Conservation (phyloP, 83 land plant species). For the Diphasiastrum complanatum region DNA sequence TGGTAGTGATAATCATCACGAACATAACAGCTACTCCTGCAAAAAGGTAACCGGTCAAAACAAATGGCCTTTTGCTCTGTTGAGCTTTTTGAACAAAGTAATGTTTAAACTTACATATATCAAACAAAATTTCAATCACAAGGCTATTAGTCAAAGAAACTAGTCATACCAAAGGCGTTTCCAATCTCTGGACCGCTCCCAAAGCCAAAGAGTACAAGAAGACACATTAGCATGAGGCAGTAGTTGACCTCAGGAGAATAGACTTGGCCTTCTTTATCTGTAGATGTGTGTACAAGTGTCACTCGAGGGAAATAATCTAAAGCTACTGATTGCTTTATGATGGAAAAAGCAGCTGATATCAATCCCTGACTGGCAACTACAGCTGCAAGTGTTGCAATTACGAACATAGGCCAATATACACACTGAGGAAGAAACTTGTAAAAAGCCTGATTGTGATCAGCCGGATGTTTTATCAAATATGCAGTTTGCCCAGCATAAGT, state of each 20-base stretch:
- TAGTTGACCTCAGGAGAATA: conserved; percentile 73
- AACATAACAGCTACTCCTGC: conserved; percentile 54
- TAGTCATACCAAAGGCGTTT: conserved; percentile 62
- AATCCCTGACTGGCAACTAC: conserved; percentile 72
- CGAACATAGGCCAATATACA: conserved; percentile 70
- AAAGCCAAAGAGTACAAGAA: conserved; percentile 56
- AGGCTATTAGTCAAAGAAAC: not conserved
- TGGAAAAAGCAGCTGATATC: conserved; percentile 60
- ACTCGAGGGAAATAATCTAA: conserved; percentile 63
- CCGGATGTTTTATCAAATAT: conserved; percentile 51
- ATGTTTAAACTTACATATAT: not conserved
- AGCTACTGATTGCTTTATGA: conserved; percentile 53
- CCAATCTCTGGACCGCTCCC: conserved; percentile 50
- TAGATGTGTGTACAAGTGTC: conserved; percentile 58
- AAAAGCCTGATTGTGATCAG: conserved; percentile 47
- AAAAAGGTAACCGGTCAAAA: not conserved
- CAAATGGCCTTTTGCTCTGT: not conserved
- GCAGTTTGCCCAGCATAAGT: conserved; percentile 72
- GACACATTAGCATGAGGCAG: conserved; percentile 51
- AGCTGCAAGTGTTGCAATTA: conserved; percentile 58
- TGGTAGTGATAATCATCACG: conserved; percentile 57
- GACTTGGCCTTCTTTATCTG: conserved; percentile 46
- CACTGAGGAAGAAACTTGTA: conserved; percentile 53
- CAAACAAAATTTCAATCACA: conserved; percentile 1
- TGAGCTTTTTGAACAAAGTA: not conserved